These are phyloP conservation scores for Lathyrus tuberosus DNA, from an alignment of 306 rosid species.

Conservation along the genomic window DNA sequence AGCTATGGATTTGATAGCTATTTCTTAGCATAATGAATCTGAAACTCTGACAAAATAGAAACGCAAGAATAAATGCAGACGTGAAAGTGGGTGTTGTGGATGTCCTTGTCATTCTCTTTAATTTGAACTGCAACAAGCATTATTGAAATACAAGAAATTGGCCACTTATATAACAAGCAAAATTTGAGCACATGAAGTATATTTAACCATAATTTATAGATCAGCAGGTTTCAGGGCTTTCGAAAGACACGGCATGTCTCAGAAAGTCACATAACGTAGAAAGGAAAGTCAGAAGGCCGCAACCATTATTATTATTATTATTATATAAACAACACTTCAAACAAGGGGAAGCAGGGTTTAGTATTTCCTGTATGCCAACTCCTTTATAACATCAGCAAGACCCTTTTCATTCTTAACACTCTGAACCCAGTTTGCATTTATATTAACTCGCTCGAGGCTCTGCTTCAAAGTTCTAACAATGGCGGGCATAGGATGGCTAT, in stretches of 20 bases:
- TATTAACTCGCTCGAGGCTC: slow-evolving; percentile 79
- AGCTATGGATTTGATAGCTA: neutral
- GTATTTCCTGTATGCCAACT: slow-evolving; percentile 56
- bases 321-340: slow-evolving; percentile 1
- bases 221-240: neutral
- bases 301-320: slow-evolving; percentile 1
- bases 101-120: neutral
- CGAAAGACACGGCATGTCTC: neutral
- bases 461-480: slow-evolving; percentile 84
- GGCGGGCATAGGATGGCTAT: slow-evolving; percentile 47
- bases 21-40: neutral
- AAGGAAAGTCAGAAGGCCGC: neutral
- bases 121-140: neutral
- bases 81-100: slow-evolving; percentile 8
- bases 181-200: neutral
- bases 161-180: too few relatives aligned
- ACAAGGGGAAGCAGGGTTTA: slow-evolving; percentile 24
- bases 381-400: slow-evolving; percentile 53
- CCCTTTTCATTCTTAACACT: slow-evolving; percentile 55
- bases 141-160: too few relatives aligned
- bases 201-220: neutral
- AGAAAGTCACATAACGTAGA: slow-evolving; percentile 7
- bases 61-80: neutral
- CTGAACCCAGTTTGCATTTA: slow-evolving; percentile 80
- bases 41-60: neutral